Evolutionary conservation across 2,329 filamentous ascomycete species (phyloP).

Genomic region (Gyromitra esculenta): DNA sequence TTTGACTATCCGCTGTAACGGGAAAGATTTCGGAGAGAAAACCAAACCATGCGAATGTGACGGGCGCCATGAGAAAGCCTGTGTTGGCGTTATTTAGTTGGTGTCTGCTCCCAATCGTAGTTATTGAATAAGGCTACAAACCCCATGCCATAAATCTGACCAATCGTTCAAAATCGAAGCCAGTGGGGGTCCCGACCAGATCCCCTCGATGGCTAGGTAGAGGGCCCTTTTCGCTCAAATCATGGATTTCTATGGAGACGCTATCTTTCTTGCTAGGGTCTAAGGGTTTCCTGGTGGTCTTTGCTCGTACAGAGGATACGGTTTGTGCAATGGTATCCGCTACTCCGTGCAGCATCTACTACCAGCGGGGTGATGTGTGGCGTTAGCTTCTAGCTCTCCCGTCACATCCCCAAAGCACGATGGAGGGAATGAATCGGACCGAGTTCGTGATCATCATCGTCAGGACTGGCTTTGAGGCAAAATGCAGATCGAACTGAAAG

Average conservation of each 20-base stretch:
- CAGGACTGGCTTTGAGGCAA: slow-evolving; percentile 91
- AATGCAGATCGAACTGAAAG: slow-evolving; percentile 91
- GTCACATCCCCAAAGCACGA: background rate
- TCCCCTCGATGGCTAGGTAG: slow-evolving; percentile 70
- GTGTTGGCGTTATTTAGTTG: slow-evolving; percentile 83
- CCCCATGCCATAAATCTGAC: slow-evolving; percentile 97
- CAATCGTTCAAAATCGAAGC: slow-evolving; percentile 94
- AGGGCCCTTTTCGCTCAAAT: slow-evolving; percentile 82
- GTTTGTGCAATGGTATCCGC: slow-evolving; percentile 96
- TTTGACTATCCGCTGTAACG: slow-evolving; percentile 71
- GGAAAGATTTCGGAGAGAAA: slow-evolving; percentile 86
- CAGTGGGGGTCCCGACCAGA: slow-evolving; percentile 74
- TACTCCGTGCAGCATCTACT: slow-evolving; percentile 82
- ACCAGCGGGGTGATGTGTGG: slow-evolving; percentile 16
- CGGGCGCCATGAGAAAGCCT: slow-evolving; percentile 85
- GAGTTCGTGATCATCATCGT: slow-evolving; percentile 99
- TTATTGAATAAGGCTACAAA: slow-evolving; percentile 69
- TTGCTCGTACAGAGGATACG: slow-evolving; percentile 81
- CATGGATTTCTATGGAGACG: slow-evolving; percentile 86
- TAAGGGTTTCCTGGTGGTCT: slow-evolving; percentile 71
- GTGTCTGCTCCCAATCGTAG: slow-evolving; percentile 89
- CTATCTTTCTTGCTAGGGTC: slow-evolving; percentile 71
- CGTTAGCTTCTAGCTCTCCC: slow-evolving; percentile 18
- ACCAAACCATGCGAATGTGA: slow-evolving; percentile 96
- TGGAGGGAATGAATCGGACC: slow-evolving; percentile 64